Percentiles rank a stretch among this genome's conserved stretches.
Evolutionary conservation across 2,329 filamentous ascomycete species (phyloP).

Genomic region (Sordariomycetes sp.): DNA sequence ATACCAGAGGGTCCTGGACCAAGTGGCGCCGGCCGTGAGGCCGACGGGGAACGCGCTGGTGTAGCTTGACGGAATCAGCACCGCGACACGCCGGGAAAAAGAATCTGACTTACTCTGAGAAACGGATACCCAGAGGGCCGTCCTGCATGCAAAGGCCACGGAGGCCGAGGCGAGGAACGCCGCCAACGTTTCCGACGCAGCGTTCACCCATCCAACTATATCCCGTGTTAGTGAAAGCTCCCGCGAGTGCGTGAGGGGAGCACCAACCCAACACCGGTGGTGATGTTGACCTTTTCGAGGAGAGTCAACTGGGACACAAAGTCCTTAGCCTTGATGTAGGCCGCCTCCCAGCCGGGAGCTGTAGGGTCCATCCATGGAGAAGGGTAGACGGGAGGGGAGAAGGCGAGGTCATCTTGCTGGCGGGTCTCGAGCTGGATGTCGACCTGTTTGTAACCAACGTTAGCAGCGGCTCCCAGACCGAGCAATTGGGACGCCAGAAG

Average conservation of each 20-base stretch:
- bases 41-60: conserved; percentile 74
- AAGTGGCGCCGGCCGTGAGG: conserved; percentile 74
- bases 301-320: conserved; percentile 81
- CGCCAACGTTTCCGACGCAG: conserved; percentile 70
- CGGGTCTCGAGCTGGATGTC: conserved; percentile 3
- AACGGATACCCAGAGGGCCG: conserved; percentile 70
- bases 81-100: no score
- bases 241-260: conserved; percentile 13
- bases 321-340: conserved; percentile 64
- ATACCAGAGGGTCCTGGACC: conserved; percentile 61
- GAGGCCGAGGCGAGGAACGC: conserved; percentile 61
- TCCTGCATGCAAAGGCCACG: conserved; percentile 79
- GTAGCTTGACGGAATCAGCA: no score
- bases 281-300: conserved; percentile 87
- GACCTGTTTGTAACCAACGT: conserved; percentile 12
- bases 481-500: no score
- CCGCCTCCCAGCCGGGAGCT: conserved; percentile 63
- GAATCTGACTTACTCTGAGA: no score
- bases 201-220: conserved; percentile 43
- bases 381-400: conserved; percentile 61
- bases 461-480: no score
- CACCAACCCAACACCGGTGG: conserved; percentile 73
- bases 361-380: conserved; percentile 77
- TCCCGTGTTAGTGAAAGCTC: conserved; percentile 1
- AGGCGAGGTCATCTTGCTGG: conserved; percentile 16